Conservation (phyloP, 2,329 filamentous ascomycete species). For the Fusarium transvaalense region DNA sequence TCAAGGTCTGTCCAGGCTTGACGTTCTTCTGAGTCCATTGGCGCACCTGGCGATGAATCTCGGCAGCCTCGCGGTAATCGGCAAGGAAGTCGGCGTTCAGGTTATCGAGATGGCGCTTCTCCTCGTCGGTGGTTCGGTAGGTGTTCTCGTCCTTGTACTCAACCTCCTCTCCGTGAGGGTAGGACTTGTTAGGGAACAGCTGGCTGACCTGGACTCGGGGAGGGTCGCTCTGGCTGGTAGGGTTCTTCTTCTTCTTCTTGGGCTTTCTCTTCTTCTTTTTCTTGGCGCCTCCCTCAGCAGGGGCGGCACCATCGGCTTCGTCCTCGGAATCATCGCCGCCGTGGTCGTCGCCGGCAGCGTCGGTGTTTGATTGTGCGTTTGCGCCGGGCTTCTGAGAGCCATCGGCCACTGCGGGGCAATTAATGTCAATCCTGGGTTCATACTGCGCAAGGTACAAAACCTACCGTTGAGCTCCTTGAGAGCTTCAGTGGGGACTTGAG, state of each 20-base stretch:
- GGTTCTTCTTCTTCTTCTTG: conserved; percentile 84
- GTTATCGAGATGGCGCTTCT: conserved; percentile 85
- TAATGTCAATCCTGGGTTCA: conserved; percentile 18
- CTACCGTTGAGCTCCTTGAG: conserved; percentile 60
- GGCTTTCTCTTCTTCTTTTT: conserved; percentile 82
- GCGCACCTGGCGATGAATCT: conserved; percentile 88
- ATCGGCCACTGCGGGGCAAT: conserved; percentile 55
- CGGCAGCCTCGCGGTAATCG: conserved; percentile 87
- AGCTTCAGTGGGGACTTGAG: conserved; percentile 58
- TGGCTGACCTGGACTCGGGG: conserved; percentile 78
- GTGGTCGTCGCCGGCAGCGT: conserved; percentile 58
- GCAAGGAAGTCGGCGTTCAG: conserved; percentile 83
- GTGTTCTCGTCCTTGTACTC: conserved; percentile 83
- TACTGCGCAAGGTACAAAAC: conserved; percentile 7
- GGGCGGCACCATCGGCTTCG: conserved; percentile 58
- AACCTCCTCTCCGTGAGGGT: conserved; percentile 81
- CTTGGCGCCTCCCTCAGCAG: conserved; percentile 54
- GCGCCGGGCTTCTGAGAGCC: conserved; percentile 56
- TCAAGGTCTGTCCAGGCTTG: conserved; percentile 83
- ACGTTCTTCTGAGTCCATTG: conserved; percentile 85
- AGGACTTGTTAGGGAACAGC: conserved; percentile 78
- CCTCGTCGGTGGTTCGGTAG: conserved; percentile 83
- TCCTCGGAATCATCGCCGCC: conserved; percentile 67
- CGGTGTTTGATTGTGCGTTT: conserved; percentile 55
- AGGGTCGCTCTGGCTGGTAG: conserved; percentile 79